Evolutionary conservation across 1,284 basidiomycete genomes (phyloP), one percentile per base, ranked within the genome.

Genomic region (Pseudozyma pruni): DNA sequence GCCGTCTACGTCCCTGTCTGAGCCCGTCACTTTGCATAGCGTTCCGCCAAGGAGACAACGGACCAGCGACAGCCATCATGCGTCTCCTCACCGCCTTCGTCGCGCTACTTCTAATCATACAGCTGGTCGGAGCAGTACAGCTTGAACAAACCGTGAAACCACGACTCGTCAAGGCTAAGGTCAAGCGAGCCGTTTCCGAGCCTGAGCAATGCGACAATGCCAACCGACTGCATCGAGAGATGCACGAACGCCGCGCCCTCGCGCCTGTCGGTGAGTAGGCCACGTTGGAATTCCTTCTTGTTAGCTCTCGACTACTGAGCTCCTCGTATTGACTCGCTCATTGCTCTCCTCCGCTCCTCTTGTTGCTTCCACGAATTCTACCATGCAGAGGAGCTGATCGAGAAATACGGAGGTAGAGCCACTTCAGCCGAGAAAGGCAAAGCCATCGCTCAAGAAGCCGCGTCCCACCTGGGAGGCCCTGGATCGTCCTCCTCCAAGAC

Each of bases 111-210:
- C n/a, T 59, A 9, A 22, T 31, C 1, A 7, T 59, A n/a, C 55
- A 66, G 51, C n/a, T 55, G 1, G 47, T 55, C 13, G 42, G 34
- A 11, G 62, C 62, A 20, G 20, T 45, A 3, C 50, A 35, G 2
- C n/a, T 11, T 14, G 27, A 50, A 9, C 38, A 40, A 8, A 41
- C 45, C 2, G 23, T 53, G 10, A 44, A 50, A 6, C 22, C 42
- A 23, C 22, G 55, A 20, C 47, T 66, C 37, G 41, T 40, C 34
- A 50, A 66, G 37, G 41, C 35, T 29, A 54, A 66, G 32, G 23
- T 55, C 1, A 50, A 43, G 25, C 50, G 55, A 23, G 19, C n/a
- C 3, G 33, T 55, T 29, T 22, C 35, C 9, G 22, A 16, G 8
- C 20, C 38, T 16, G 2, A n/a, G 2, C 20, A 31, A 4, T 14